Evolutionary conservation across 345 rosid species (phyloP), one percentile per base, ranked within the genome.

Genomic region (Pistacia vera): DNA sequence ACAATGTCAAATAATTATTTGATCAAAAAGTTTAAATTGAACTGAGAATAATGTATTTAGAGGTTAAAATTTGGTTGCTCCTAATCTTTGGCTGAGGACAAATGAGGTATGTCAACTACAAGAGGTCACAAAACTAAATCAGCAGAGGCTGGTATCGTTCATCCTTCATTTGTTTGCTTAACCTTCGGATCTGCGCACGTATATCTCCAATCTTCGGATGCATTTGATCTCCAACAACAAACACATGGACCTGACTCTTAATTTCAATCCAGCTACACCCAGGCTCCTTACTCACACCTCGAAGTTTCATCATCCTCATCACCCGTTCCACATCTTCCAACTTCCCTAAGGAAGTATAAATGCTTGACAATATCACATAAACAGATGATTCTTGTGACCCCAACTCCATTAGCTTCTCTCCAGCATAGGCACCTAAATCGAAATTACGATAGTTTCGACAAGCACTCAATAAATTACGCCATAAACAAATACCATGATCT

Each of bases 241-340:
- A 92, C 38, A 78, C 87, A 77, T 88, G 90, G 75, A 75, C 80
- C 8, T 66, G 79, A 63, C 81, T 85, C 80, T 85, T 81, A 44
- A 91, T 76, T 69, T 81, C 86, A 78, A 91, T 88, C 94, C 97
- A 90, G 81, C 94, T 90, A 76, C 92, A 90, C 7, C 94, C 97
- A n/a, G 92, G 86, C 72, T 91, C 92, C 86, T 91, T 88, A 51
- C 52, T 86, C 56, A 88, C 90, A 20, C 90, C 88, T 76, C 82
- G 80, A 28, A 66, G 68, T 77, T 63, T 90, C 97, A 91, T 91
- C 78, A 79, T 67, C 77, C 81, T 80, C 85, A 86, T 60, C 49
- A 90, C 90, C 60, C 91, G 81, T 70, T 85, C 94, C 73, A 86
- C 91, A 16, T 88, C 90, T 60, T 79, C 85, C 16, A 36, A 20